Evolutionary conservation across 352 stramenopile species (phyloP).

Genomic region (Pythium vanterpoolii): DNA sequence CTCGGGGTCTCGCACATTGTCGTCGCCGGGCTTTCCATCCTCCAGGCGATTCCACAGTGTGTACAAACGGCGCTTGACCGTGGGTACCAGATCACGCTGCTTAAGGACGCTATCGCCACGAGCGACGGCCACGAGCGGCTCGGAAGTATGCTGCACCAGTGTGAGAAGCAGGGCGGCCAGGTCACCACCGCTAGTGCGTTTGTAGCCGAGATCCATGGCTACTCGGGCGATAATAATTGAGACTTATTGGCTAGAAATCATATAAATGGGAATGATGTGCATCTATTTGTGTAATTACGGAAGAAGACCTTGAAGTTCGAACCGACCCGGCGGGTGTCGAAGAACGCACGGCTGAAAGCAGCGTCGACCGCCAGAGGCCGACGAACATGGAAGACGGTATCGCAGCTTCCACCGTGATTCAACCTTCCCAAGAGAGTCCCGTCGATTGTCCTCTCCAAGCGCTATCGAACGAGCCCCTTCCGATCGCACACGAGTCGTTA

Average conservation of each 20-base stretch:
- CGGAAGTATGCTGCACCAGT: slow-evolving; percentile 17
- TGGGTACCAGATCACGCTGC: slow-evolving; percentile 83
- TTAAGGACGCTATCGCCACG: slow-evolving; percentile 64
- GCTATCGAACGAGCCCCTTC: slow-evolving; percentile 2
- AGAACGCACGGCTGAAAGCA: background rate
- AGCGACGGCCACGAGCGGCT: slow-evolving; percentile 13
- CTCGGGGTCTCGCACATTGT: slow-evolving; percentile 85
- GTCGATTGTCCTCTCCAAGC: background rate
- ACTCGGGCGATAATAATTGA: slow-evolving; percentile 10
- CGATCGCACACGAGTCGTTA: background rate
- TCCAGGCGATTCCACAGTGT: slow-evolving; percentile 77
- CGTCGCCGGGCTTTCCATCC: slow-evolving; percentile 75
- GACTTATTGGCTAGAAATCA: background rate
- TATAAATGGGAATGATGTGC: background rate
- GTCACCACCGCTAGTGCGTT: slow-evolving; percentile 18
- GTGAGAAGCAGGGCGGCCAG: slow-evolving; percentile 21
- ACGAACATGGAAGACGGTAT: background rate
- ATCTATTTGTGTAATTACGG: background rate
- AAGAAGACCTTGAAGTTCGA: slow-evolving; percentile 12
- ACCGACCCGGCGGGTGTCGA: too few relatives aligned
- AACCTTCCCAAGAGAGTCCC: background rate
- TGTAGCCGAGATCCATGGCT: slow-evolving; percentile 20
- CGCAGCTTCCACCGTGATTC: background rate
- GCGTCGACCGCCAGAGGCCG: background rate
- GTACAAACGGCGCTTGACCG: slow-evolving; percentile 84